These are phyloP conservation scores for Tricholoma furcatifolium DNA, from an alignment of 768 basidiomycete species.

Conservation along the genomic window DNA sequence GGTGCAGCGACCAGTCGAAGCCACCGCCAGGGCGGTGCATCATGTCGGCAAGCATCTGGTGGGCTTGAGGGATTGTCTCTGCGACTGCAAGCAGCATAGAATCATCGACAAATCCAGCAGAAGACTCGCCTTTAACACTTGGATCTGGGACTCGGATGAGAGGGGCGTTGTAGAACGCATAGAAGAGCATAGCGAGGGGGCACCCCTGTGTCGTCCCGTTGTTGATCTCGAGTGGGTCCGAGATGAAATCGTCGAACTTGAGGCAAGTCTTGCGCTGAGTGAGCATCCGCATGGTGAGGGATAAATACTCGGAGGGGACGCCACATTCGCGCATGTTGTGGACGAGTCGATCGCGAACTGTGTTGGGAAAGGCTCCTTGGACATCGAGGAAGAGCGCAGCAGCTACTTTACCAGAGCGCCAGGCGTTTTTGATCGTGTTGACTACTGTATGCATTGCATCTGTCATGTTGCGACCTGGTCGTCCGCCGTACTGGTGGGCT, in stretches of 20 bases:
- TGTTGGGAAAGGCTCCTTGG: background rate
- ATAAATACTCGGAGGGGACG: background rate
- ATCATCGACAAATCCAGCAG: background rate
- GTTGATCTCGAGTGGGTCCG: background rate
- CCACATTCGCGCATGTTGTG: too few species aligned
- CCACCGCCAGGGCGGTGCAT: too few species aligned
- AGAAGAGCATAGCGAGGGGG: too few species aligned
- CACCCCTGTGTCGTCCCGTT: background rate
- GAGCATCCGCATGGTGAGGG: background rate
- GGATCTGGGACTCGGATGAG: background rate
- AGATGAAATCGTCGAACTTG: background rate
- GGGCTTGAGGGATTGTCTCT: too few species aligned
- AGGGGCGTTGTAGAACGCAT: too few species aligned
- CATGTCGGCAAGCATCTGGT: too few species aligned
- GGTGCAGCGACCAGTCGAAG: background rate
- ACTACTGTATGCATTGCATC: background rate
- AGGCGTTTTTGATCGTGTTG: too few species aligned
- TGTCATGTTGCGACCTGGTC: background rate
- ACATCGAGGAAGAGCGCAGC: background rate
- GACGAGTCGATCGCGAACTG: too few species aligned
- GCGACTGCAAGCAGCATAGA: too few species aligned
- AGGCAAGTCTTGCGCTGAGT: too few species aligned
- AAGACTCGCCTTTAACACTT: background rate
- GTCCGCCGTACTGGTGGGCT: background rate
- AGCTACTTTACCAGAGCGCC: too few species aligned